A percentile compares a stretch with the other conserved stretches of the same genome.
Evolutionary conservation across 352 stramenopile genomes (phyloP).

Genomic region (Globisporangium acanthophoron): DNA sequence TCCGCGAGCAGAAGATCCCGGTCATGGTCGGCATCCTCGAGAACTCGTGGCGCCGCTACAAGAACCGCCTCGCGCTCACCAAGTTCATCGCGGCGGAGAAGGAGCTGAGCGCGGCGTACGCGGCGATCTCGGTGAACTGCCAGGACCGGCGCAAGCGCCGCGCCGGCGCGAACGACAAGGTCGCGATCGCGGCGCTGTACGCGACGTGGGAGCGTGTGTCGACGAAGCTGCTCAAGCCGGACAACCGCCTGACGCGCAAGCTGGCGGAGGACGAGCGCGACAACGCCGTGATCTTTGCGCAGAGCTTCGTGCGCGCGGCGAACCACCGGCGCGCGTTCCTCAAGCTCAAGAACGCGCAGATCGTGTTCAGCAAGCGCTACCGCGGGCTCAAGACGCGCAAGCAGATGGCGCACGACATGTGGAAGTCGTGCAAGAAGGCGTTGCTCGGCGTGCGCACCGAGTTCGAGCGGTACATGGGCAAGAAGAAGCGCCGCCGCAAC

Average conservation of each 20-base stretch:
- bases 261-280: constrained; percentile 54
- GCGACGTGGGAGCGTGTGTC: constrained; percentile 51
- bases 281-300: constrained; percentile 68
- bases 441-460: constrained; percentile 75
- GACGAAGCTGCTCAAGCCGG: constrained; percentile 39
- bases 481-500: constrained; percentile 84
- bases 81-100: constrained; percentile 55
- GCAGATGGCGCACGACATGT: constrained; percentile 59
- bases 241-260: constrained; percentile 37
- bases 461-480: constrained; percentile 78
- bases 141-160: constrained; percentile 63
- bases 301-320: constrained; percentile 63
- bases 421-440: constrained; percentile 63
- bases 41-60: constrained; percentile 79
- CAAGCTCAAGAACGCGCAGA: constrained; percentile 50
- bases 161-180: constrained; percentile 46
- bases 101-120: constrained; percentile 45
- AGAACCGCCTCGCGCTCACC: constrained; percentile 57
- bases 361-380: constrained; percentile 75
- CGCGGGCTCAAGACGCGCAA: constrained; percentile 71
- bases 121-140: constrained; percentile 57
- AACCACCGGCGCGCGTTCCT: constrained; percentile 48
- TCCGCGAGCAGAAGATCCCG: constrained; percentile 72
- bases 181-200: constrained; percentile 50
- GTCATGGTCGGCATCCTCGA: constrained; percentile 81